phyloP scores from a whole-genome alignment of 2,329 filamentous ascomycete species.

The Dactylonectria estremocensis region DNA sequence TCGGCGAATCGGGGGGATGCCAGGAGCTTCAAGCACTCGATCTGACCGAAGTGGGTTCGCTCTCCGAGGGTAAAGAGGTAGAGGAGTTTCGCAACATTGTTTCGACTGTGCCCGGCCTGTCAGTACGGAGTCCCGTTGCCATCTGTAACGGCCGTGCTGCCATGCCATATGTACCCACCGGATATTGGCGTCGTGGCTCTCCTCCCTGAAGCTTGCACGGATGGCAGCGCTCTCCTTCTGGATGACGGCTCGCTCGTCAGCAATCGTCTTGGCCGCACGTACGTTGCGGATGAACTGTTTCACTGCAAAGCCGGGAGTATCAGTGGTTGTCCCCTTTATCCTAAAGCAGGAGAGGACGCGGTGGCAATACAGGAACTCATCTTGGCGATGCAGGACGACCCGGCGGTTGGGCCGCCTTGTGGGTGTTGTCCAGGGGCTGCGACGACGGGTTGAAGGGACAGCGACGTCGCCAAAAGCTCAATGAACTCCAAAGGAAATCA shows the following conservation, averaged over 20 bases:
- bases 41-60: constrained; percentile 98
- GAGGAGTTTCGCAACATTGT: constrained; percentile 98
- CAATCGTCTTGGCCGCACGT: constrained; percentile 97
- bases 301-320: constrained; percentile 68
- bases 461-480: constrained; percentile 38
- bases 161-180: constrained; percentile 71
- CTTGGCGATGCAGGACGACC: constrained; percentile 50
- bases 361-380: constrained; percentile 58
- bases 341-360: constrained; percentile 22
- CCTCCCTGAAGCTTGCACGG: constrained; percentile 96
- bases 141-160: not conserved
- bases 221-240: constrained; percentile 99
- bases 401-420: constrained; percentile 50
- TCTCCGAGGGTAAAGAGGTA: constrained; percentile 99
- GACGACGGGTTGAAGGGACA: constrained; percentile 26
- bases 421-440: constrained; percentile 46
- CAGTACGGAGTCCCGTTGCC: constrained; percentile 18
- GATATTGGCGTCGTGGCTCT: constrained; percentile 91
- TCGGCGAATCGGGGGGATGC: constrained; percentile 98
- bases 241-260: constrained; percentile 97
- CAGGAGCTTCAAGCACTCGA: constrained; percentile 97
- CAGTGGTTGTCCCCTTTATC: constrained; percentile 28
- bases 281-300: constrained; percentile 99
- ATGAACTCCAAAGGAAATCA: constrained; percentile 39
- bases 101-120: constrained; percentile 74